These are phyloP conservation scores for Sphaceloma murrayae DNA, from an alignment of 2,329 filamentous ascomycete genomes.

Conservation along the genomic window DNA sequence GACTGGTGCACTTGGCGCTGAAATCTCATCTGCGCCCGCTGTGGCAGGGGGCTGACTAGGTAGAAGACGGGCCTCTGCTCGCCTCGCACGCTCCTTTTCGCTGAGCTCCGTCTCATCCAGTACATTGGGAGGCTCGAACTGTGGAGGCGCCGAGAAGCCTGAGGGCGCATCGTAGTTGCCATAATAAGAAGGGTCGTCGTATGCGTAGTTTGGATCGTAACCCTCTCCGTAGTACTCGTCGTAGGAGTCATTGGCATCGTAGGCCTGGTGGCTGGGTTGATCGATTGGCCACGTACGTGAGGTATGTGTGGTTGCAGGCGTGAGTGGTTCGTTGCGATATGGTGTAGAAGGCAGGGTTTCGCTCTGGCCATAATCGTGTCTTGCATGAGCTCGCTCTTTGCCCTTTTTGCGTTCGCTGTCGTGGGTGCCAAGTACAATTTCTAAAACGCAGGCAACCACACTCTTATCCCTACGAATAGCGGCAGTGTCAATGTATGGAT, in stretches of 20 bases:
- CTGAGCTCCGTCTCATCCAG: constrained; percentile 53
- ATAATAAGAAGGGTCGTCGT: constrained; percentile 37
- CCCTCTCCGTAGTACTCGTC: constrained; percentile 14
- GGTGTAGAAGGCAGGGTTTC: not conserved
- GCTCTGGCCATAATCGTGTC: not conserved
- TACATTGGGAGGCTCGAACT: constrained; percentile 45
- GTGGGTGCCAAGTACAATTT: constrained; percentile 75
- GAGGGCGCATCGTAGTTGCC: constrained; percentile 12
- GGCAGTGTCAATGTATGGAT: constrained; percentile 55
- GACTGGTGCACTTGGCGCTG: constrained; percentile 11
- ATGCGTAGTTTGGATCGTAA: constrained; percentile 15
- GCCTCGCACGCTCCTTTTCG: constrained; percentile 72
- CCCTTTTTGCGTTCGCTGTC: constrained; percentile 57
- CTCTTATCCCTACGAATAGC: constrained; percentile 79
- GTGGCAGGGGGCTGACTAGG: constrained; percentile 63
- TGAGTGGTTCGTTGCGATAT: not conserved
- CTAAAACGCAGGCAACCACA: constrained; percentile 78
- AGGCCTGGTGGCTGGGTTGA: not conserved
- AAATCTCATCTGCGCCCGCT: constrained; percentile 15
- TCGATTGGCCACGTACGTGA: constrained; percentile 2
- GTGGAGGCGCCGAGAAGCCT: constrained; percentile 7
- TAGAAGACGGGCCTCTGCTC: constrained; percentile 67
- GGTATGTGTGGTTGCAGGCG: not conserved
- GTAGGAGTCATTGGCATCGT: not conserved
- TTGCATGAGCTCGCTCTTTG: constrained; percentile 25